Percentiles rank a stretch among this genome's conserved stretches.
Conservation (phyloP, 495 filamentous ascomycete genomes). For the Mytilinidion resinicola region DNA sequence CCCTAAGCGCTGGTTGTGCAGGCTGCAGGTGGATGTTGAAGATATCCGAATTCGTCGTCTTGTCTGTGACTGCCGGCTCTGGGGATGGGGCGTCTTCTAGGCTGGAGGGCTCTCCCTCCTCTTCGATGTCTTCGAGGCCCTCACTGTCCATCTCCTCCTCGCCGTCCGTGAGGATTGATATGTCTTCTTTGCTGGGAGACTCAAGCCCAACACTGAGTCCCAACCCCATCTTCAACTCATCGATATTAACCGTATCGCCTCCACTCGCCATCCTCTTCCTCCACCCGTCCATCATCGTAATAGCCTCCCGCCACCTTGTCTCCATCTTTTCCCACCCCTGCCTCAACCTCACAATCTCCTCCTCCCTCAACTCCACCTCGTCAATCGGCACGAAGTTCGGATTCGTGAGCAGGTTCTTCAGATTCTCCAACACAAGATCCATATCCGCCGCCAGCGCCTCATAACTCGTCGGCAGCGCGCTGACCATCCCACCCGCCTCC, state of each 20-base stretch:
- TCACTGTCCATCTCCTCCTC: slow-evolving; percentile 23
- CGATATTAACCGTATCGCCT: slow-evolving; percentile 72
- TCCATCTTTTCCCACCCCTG: slow-evolving; percentile 91
- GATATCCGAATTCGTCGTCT: slow-evolving; percentile 25
- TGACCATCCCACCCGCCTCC: slow-evolving; percentile 28
- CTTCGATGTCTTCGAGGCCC: slow-evolving; percentile 17
- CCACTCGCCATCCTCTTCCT: slow-evolving; percentile 71
- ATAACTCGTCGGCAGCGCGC: slow-evolving; percentile 52
- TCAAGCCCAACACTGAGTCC: slow-evolving; percentile 25
- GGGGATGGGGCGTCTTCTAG: slow-evolving; percentile 13
- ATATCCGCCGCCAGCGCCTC: slow-evolving; percentile 68
- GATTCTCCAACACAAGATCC: slow-evolving; percentile 66
- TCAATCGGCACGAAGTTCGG: slow-evolving; percentile 96
- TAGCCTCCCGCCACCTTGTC: slow-evolving; percentile 77
- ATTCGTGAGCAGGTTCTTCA: slow-evolving; percentile 79
- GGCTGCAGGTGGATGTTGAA: slow-evolving; percentile 32
- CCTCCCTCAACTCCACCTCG: slow-evolving; percentile 81
- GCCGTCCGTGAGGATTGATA: slow-evolving; percentile 12
- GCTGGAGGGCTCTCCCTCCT: slow-evolving; percentile 3
- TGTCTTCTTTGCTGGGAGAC: slow-evolving; percentile 9
- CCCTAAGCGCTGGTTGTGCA: slow-evolving; percentile 24
- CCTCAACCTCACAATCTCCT: slow-evolving; percentile 75
- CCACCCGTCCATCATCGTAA: slow-evolving; percentile 90
- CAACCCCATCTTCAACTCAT: slow-evolving; percentile 74
- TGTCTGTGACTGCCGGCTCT: slow-evolving; percentile 13